A percentile compares a stretch with the other conserved stretches of the same genome.
phyloP scores from a whole-genome alignment of 768 basidiomycete species.

The Mycena indigotica region DNA sequence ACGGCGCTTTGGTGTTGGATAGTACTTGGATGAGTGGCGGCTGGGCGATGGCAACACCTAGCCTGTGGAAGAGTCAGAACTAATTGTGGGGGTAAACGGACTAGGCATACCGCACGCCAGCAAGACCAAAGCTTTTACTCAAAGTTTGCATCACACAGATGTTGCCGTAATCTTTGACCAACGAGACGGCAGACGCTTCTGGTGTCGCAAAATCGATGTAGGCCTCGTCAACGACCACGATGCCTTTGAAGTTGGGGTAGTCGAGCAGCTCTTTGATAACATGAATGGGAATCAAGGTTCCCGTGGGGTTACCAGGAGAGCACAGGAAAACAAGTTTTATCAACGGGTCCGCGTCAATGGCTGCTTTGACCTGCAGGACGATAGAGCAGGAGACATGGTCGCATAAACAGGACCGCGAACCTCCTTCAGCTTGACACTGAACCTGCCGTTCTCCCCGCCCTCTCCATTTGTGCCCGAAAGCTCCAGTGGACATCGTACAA shows the following conservation, averaged over 20 bases:
- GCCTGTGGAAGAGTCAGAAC: slow-evolving; percentile 41
- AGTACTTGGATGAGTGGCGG: slow-evolving; percentile 90
- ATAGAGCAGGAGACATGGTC: neutral
- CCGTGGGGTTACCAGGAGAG: slow-evolving; percentile 97
- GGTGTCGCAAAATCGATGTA: slow-evolving; percentile 90
- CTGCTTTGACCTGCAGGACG: slow-evolving; percentile 77
- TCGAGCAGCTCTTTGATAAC: slow-evolving; percentile 72
- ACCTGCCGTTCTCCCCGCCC: slow-evolving; percentile 70
- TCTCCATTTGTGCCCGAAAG: slow-evolving; percentile 62
- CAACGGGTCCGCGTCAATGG: slow-evolving; percentile 65
- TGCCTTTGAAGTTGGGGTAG: slow-evolving; percentile 82
- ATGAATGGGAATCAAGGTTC: slow-evolving; percentile 76
- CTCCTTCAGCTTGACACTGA: slow-evolving; percentile 74
- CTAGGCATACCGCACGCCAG: slow-evolving; percentile 80
- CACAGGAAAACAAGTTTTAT: slow-evolving; percentile 95
- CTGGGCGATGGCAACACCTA: slow-evolving; percentile 89
- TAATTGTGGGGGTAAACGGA: neutral
- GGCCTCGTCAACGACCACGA: slow-evolving; percentile 94
- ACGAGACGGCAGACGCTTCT: slow-evolving; percentile 61
- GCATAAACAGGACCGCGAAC: slow-evolving; percentile 37
- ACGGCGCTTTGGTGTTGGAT: slow-evolving; percentile 95
- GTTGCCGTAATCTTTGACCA: slow-evolving; percentile 84
- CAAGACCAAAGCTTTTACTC: slow-evolving; percentile 95
- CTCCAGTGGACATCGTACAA: slow-evolving; percentile 77
- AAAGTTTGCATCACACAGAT: slow-evolving; percentile 95